phyloP scores from a whole-genome alignment of 164 flowering plant species.

The Litsea cubeba region DNA sequence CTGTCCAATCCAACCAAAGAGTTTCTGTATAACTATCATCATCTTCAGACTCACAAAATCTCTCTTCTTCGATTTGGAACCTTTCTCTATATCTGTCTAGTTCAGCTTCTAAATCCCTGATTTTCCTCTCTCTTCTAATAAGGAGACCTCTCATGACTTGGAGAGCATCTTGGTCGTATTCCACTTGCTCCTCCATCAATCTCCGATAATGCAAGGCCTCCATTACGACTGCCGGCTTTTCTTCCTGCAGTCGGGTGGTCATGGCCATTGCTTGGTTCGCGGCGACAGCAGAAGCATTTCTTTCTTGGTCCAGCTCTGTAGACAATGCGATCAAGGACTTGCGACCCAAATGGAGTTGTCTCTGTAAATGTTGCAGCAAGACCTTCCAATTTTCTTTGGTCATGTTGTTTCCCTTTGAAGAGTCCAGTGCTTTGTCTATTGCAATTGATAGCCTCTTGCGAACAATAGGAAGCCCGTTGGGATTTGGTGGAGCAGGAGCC shows the following conservation, averaged over 20 bases:
- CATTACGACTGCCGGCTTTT: constrained; percentile 84
- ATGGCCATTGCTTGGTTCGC: constrained; percentile 92
- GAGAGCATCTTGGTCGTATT: constrained; percentile 73
- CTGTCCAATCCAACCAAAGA: too few species aligned
- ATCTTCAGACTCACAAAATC: neutral
- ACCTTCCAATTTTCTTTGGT: constrained; percentile 41
- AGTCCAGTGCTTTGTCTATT: constrained; percentile 19
- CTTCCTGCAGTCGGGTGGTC: constrained; percentile 82
- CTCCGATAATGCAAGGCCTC: constrained; percentile 89
- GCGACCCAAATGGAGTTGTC: constrained; percentile 49
- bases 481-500: constrained; percentile 51
- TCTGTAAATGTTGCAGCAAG: constrained; percentile 42
- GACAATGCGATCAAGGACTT: constrained; percentile 50
- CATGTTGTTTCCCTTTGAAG: constrained; percentile 22
- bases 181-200: constrained; percentile 95
- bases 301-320: constrained; percentile 79
- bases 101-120: constrained; percentile 52
- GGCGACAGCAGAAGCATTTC: constrained; percentile 77
- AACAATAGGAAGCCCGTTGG: constrained; percentile 34
- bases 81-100: constrained; percentile 39
- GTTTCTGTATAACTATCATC: neutral
- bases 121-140: constrained; percentile 51
- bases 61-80: constrained; percentile 1
- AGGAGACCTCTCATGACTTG: constrained; percentile 51
- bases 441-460: constrained; percentile 37